A percentile compares a stretch with the other conserved stretches of the same genome.
Evolutionary conservation across 768 basidiomycete species (phyloP).

Genomic region (Infundibulicybe gibba): DNA sequence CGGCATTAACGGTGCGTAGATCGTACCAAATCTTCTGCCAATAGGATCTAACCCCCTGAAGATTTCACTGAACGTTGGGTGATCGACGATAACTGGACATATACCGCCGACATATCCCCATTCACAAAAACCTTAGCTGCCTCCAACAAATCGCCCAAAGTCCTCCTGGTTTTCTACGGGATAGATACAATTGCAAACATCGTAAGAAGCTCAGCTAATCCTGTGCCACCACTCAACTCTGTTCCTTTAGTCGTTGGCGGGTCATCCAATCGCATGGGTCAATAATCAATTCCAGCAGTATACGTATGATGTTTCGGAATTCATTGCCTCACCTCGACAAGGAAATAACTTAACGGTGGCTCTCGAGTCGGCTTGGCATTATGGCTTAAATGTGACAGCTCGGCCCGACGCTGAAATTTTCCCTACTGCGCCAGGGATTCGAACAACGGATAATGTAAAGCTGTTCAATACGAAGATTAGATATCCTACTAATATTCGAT

Average conservation of each 20-base stretch:
- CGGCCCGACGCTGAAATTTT: conserved; percentile 45
- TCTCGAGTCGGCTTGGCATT: conserved; percentile 50
- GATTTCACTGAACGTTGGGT: conserved; percentile 57
- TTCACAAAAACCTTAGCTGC: conserved; percentile 24
- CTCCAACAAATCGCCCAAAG: conserved; percentile 16
- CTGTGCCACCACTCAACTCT: not conserved
- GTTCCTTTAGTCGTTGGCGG: conserved; percentile 38
- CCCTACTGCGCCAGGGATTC: conserved; percentile 19
- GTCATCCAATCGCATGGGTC: conserved; percentile 52
- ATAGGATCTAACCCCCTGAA: conserved; percentile 10
- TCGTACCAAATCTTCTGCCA: not conserved
- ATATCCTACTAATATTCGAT: not conserved
- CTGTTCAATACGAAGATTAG: not conserved
- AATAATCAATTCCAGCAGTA: conserved; percentile 57
- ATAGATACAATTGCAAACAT: conserved; percentile 57
- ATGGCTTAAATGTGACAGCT: conserved; percentile 50
- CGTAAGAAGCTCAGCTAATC: conserved; percentile 23
- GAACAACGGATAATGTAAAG: conserved; percentile 25
- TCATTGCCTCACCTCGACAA: conserved; percentile 26
- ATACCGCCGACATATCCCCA: conserved; percentile 49
- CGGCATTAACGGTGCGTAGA: conserved; percentile 46
- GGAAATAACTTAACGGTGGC: conserved; percentile 45
- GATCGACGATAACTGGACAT: conserved; percentile 55
- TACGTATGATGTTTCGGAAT: conserved; percentile 44
- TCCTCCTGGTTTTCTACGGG: conserved; percentile 51